Evolutionary conservation across 2,329 filamentous ascomycete genomes (phyloP).

Genomic region (Cordyceps pruinosa): DNA sequence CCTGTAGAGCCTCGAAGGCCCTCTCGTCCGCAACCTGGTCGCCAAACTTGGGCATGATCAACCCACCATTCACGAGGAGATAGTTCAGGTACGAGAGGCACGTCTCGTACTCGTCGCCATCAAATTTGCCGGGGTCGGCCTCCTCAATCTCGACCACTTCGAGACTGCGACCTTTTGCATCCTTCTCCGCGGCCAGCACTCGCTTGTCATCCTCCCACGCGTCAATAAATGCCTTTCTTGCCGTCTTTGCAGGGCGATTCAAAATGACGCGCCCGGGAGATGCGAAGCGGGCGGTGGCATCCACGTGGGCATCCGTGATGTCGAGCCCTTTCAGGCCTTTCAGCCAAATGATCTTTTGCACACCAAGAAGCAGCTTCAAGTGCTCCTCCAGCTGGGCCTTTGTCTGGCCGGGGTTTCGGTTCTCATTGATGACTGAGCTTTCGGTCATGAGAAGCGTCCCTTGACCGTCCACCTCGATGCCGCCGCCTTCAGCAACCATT

Average conservation of each 20-base stretch:
- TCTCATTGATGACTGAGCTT: slow-evolving; percentile 13
- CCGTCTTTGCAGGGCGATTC: background rate
- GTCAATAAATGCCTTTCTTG: background rate
- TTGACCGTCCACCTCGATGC: slow-evolving; percentile 12
- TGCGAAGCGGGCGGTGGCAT: slow-evolving; percentile 9
- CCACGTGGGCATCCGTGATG: slow-evolving; percentile 12
- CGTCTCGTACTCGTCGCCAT: slow-evolving; percentile 8
- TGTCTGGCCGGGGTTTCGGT: slow-evolving; percentile 7
- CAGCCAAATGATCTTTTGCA: slow-evolving; percentile 13
- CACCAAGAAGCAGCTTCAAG: slow-evolving; percentile 3
- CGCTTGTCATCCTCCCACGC: background rate
- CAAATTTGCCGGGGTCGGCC: slow-evolving; percentile 6
- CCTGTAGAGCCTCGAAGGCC: background rate
- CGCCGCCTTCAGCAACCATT: slow-evolving; percentile 13
- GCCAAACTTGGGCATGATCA: slow-evolving; percentile 10
- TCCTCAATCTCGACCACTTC: slow-evolving; percentile 9
- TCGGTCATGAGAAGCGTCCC: slow-evolving; percentile 10
- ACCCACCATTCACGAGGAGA: slow-evolving; percentile 6
- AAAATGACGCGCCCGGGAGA: slow-evolving; percentile 6
- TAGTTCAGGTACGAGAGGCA: slow-evolving; percentile 11
- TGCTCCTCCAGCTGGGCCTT: slow-evolving; percentile 8
- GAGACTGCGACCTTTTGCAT: slow-evolving; percentile 5
- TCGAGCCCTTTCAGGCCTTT: slow-evolving; percentile 10
- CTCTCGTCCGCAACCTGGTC: slow-evolving; percentile 5
- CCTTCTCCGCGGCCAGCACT: background rate